Conservation (phyloP, 2,329 filamentous ascomycete genomes). For the Didymella sp. region DNA sequence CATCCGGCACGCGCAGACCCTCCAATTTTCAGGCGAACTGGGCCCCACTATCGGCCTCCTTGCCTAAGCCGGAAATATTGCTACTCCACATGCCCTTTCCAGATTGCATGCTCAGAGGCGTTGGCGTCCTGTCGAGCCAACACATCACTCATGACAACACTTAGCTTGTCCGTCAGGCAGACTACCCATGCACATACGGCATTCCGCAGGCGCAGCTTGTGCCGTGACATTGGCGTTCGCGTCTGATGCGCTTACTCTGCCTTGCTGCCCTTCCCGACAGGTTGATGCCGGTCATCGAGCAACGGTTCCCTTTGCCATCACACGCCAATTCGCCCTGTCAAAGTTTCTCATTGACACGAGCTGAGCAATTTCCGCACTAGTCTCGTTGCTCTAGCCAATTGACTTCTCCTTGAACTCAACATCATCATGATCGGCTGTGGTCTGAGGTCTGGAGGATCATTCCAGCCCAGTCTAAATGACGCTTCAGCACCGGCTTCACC, state of each 20-base stretch:
- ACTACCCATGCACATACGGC: slow-evolving; percentile 50
- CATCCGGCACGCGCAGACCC: slow-evolving; percentile 20
- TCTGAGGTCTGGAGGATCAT: slow-evolving; percentile 38
- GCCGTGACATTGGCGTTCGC: slow-evolving; percentile 37
- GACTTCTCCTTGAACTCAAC: slow-evolving; percentile 28
- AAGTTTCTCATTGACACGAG: slow-evolving; percentile 42
- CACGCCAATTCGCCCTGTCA: slow-evolving; percentile 41
- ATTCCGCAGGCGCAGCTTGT: slow-evolving; percentile 47
- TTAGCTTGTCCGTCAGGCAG: slow-evolving; percentile 49
- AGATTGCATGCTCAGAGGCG: slow-evolving; percentile 50
- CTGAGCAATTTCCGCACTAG: slow-evolving; percentile 36
- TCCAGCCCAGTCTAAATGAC: slow-evolving; percentile 47
- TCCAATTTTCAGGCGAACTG: slow-evolving; percentile 21
- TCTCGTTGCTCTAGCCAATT: slow-evolving; percentile 42
- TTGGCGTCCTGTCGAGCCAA: slow-evolving; percentile 51
- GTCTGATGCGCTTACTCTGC: slow-evolving; percentile 49
- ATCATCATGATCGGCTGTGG: slow-evolving; percentile 47
- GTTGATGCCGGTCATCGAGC: slow-evolving; percentile 37
- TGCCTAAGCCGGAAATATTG: slow-evolving; percentile 38
- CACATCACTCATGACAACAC: slow-evolving; percentile 53
- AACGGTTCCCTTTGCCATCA: slow-evolving; percentile 40
- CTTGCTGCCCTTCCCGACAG: slow-evolving; percentile 47
- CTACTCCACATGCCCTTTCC: slow-evolving; percentile 46
- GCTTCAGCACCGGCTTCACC: slow-evolving; percentile 45
- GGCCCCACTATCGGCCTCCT: slow-evolving; percentile 34